Evolutionary conservation across 768 basidiomycete species (phyloP).

Genomic region (Terana coerulea): DNA sequence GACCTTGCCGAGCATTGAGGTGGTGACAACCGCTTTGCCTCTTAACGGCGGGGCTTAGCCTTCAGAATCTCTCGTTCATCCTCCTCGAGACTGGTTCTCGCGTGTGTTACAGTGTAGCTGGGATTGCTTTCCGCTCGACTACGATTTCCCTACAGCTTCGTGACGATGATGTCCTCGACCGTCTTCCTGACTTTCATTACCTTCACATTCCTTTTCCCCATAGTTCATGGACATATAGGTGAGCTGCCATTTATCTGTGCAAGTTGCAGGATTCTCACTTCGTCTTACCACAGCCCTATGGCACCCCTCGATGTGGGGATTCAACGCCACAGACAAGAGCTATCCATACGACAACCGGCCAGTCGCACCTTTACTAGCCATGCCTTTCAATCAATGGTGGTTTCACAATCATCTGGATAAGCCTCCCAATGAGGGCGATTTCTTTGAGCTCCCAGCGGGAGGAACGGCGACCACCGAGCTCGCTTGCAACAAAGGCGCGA

Average conservation of each 20-base stretch:
- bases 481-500: conserved; percentile 30
- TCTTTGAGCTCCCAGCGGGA: conserved; percentile 32
- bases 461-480: conserved; percentile 24
- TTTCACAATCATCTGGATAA: conserved; percentile 46
- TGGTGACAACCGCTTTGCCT: no score
- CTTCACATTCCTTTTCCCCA: neutral
- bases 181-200: neutral
- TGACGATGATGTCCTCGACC: neutral
- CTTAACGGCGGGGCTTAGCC: no score
- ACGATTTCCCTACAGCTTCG: no score
- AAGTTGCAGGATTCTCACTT: neutral
- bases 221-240: conserved; percentile 1
- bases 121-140: no score
- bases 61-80: no score
- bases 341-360: conserved; percentile 34
- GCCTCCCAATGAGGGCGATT: conserved; percentile 45
- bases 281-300: conserved; percentile 23
- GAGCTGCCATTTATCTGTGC: neutral
- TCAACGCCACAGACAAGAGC: conserved; percentile 32
- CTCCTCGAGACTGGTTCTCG: no score
- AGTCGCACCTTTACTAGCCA: conserved; percentile 30
- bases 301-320: conserved; percentile 35
- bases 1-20: no score
- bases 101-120: no score
- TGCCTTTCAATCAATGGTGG: conserved; percentile 36